Evolutionary conservation across 1,284 basidiomycete species (phyloP), one percentile per base, ranked within the genome.

Genomic region (Leccinum subrobustum): DNA sequence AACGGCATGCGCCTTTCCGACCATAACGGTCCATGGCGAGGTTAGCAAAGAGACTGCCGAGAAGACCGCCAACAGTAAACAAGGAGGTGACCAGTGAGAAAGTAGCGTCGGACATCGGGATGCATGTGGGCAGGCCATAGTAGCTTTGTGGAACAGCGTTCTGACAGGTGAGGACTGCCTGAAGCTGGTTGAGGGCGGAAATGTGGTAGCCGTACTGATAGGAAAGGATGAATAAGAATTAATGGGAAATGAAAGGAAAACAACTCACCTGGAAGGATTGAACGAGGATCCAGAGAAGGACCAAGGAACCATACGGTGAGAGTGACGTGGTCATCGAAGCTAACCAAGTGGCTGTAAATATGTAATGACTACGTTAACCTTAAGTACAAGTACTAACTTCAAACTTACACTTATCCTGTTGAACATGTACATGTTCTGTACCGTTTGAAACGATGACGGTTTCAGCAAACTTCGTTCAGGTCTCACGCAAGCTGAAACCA

Each of bases 51-150:
- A 91, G 71, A 66, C 90, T 92, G 12, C 94, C 94, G 3, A 88
- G 60, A 12, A 97, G 82, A 39, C 95, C 95, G 6, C 95, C 95
- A n/a, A 93, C 73, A 1, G 93, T 96, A 74, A 95, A 96, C 33
- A 92, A 77, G 27, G 94, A 82, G 0, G 95, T 97, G 50, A 95
- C 83, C 35, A 89, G 73, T 16, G 91, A 91, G 77, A 96, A 96
- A 0, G 81, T 81, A 29, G 83, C 79, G 60, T 91, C 84, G 39
- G 85, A 82, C 86, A 96, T 91, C 14, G 85, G 83, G 44, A 95
- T 86, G 73, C 93, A 96, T 31, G 81, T 80, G 2, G 85, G 80
- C 5, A 86, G 72, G n/a, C 76, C 75, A 64, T 75, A 69, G 62
- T 11, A 31, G 67, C 62, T 5, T 47, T 44, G 29, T 44, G 70